Evolutionary conservation across 805 yeast species (phyloP).

Genomic region (Saturnispora zaruensis): DNA sequence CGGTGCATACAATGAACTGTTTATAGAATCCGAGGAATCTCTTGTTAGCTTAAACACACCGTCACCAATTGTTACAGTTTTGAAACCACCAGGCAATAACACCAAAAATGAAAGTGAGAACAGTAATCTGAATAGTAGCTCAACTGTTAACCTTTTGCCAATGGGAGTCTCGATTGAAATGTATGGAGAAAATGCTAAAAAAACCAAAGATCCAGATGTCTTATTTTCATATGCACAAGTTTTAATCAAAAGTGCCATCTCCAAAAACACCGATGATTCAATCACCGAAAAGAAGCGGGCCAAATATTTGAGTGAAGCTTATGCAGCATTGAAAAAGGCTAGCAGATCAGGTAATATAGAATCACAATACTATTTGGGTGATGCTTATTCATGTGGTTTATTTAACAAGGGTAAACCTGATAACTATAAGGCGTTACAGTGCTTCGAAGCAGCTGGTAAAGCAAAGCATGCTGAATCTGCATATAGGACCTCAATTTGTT

Average conservation of each 20-base stretch:
- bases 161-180: conserved; percentile 66
- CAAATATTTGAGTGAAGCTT: conserved; percentile 70
- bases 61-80: neutral
- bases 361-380: conserved; percentile 90
- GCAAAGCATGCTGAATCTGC: conserved; percentile 90
- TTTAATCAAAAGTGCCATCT: conserved; percentile 35
- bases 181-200: conserved; percentile 78
- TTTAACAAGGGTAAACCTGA: conserved; percentile 60
- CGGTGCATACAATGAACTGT: neutral
- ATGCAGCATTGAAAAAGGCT: conserved; percentile 39
- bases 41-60: neutral
- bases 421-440: conserved; percentile 60
- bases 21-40: neutral
- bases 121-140: neutral
- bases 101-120: neutral
- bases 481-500: conserved; percentile 83
- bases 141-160: conserved; percentile 25
- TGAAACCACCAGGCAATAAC: neutral
- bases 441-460: conserved; percentile 87
- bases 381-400: conserved; percentile 78
- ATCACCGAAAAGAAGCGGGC: conserved; percentile 31
- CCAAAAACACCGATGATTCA: conserved; percentile 11
- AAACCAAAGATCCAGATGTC: conserved; percentile 77
- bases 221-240: conserved; percentile 85
- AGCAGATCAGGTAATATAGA: conserved; percentile 43